These are phyloP conservation scores for Phytophthora quininea DNA, from an alignment of 352 stramenopile species.

Conservation along the genomic window DNA sequence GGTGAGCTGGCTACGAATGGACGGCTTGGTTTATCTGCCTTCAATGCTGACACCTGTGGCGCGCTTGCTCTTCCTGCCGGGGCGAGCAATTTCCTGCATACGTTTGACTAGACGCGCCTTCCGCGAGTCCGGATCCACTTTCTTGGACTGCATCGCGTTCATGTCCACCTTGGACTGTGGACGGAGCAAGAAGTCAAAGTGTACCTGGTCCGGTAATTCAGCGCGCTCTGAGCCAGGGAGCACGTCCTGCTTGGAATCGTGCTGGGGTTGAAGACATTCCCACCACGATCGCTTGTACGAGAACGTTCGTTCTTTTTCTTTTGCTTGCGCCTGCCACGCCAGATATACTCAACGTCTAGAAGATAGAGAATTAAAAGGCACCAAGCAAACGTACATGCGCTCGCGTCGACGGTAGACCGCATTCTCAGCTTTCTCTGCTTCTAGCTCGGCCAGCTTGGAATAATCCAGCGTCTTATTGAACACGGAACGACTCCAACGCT, in stretches of 20 bases:
- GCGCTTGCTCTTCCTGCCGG: slow-evolving; percentile 79
- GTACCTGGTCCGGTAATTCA: slow-evolving; percentile 71
- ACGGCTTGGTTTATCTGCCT: slow-evolving; percentile 66
- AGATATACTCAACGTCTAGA: no score
- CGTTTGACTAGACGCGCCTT: slow-evolving; percentile 84
- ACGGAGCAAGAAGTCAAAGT: slow-evolving; percentile 85
- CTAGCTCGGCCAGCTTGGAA: slow-evolving; percentile 83
- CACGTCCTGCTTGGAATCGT: slow-evolving; percentile 41
- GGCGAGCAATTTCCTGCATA: slow-evolving; percentile 86
- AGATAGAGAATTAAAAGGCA: no score
- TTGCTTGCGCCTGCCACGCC: slow-evolving; percentile 37
- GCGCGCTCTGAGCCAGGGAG: slow-evolving; percentile 63
- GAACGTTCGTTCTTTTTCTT: slow-evolving; percentile 48
- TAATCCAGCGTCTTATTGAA: slow-evolving; percentile 91
- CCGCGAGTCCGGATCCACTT: slow-evolving; percentile 74
- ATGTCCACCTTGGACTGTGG: slow-evolving; percentile 84
- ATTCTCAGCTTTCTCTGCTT: slow-evolving; percentile 87
- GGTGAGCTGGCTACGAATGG: slow-evolving; percentile 7
- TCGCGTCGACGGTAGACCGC: slow-evolving; percentile 71
- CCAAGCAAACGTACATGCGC: slow-evolving; percentile 27
- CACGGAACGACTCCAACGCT: slow-evolving; percentile 87
- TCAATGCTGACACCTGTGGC: slow-evolving; percentile 82
- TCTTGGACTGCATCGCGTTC: slow-evolving; percentile 60
- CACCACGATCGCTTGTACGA: slow-evolving; percentile 29
- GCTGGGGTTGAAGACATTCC: slow-evolving; percentile 63